Evolutionary conservation across 192 early-diverging fungal species (phyloP).

Genomic region (Rhizoclosmatium globosum): DNA sequence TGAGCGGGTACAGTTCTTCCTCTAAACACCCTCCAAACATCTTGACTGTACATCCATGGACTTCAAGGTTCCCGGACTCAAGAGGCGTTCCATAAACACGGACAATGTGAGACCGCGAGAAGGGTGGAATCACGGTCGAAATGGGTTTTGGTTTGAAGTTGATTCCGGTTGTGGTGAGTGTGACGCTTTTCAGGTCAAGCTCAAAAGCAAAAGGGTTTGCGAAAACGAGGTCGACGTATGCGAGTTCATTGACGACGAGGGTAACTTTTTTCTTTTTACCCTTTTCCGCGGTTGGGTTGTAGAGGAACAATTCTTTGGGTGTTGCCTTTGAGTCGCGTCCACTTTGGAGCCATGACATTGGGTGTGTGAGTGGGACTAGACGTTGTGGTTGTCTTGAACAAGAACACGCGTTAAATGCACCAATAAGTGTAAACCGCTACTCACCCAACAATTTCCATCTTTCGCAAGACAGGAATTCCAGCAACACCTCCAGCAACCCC

Average conservation of each 20-base stretch:
- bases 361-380: slow-evolving; percentile 67
- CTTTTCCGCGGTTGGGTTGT: slow-evolving; percentile 79
- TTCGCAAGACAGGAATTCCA: slow-evolving; percentile 51
- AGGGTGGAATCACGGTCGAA: slow-evolving; percentile 72
- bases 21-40: slow-evolving; percentile 76
- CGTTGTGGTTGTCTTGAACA: slow-evolving; percentile 58
- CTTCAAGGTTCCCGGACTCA: slow-evolving; percentile 63
- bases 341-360: slow-evolving; percentile 47
- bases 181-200: slow-evolving; percentile 74
- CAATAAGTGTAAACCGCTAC: neutral
- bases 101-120: slow-evolving; percentile 63
- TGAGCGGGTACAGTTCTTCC: slow-evolving; percentile 61
- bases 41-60: slow-evolving; percentile 71
- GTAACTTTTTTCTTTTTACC: slow-evolving; percentile 58
- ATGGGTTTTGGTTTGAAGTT: slow-evolving; percentile 64
- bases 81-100: slow-evolving; percentile 71
- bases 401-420: neutral
- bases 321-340: slow-evolving; percentile 4
- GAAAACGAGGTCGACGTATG: slow-evolving; percentile 74
- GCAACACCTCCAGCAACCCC: slow-evolving; percentile 42
- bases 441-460: slow-evolving; percentile 47
- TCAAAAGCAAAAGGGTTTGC: slow-evolving; percentile 85
- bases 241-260: slow-evolving; percentile 72
- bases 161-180: slow-evolving; percentile 59
- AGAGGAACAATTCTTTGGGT: slow-evolving; percentile 76